Conservation (phyloP, 2,329 filamentous ascomycete genomes). For the Aspergillus japonicus region DNA sequence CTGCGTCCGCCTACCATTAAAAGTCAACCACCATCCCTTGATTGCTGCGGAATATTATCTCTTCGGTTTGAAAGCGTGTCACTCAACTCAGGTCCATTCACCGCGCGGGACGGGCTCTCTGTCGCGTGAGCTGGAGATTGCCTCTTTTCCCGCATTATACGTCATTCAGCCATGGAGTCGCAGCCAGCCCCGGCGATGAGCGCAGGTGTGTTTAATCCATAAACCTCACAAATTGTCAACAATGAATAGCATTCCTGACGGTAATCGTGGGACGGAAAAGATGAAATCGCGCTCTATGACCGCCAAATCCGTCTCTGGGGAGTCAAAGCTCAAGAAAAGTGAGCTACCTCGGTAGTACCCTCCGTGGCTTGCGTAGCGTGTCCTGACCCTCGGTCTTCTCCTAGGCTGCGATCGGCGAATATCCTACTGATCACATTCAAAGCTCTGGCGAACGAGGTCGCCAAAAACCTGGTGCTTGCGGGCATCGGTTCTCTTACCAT, state of each 20-base stretch:
- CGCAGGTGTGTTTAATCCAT: conserved; percentile 28
- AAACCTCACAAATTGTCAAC: background rate
- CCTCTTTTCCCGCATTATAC: background rate
- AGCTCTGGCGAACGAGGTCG: conserved; percentile 87
- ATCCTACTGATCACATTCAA: conserved; percentile 86
- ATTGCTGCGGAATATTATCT: no score
- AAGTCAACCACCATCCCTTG: background rate
- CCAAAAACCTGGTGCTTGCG: conserved; percentile 94
- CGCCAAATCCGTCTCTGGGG: conserved; percentile 97
- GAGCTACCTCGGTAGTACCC: conserved; percentile 16
- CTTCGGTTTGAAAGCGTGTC: no score
- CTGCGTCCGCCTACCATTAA: background rate
- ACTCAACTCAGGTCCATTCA: no score
- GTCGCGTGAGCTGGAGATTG: background rate
- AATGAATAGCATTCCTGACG: conserved; percentile 1
- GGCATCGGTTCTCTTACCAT: conserved; percentile 89
- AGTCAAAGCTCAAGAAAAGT: conserved; percentile 84
- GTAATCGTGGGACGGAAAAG: conserved; percentile 44
- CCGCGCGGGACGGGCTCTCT: background rate
- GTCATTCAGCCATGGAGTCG: conserved; percentile 12
- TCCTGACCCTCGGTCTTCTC: background rate
- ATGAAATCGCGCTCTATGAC: conserved; percentile 96
- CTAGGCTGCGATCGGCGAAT: conserved; percentile 79
- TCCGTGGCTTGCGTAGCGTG: background rate
- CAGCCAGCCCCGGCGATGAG: conserved; percentile 18